Conservation (phyloP, 2,329 filamentous ascomycete species). For the Ophiostoma angusticollis region DNA sequence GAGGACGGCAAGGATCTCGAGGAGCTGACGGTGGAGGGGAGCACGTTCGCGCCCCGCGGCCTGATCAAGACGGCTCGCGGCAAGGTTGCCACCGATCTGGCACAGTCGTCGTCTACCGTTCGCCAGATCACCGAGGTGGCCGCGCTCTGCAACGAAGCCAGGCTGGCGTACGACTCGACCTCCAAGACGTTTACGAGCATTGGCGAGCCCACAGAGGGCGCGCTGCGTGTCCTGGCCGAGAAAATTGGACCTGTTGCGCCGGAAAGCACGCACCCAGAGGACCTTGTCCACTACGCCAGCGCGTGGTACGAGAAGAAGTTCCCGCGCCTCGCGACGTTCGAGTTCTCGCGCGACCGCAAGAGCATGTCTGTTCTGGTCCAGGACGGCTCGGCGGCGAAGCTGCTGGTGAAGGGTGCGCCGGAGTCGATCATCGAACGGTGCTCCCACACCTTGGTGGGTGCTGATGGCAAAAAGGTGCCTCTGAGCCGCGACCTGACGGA, state of each 20-base stretch:
- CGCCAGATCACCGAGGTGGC: constrained; percentile 62
- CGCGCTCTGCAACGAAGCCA: constrained; percentile 79
- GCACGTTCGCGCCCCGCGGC: constrained; percentile 79
- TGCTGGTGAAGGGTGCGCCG: constrained; percentile 92
- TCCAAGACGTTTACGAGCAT: constrained; percentile 65
- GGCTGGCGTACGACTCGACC: constrained; percentile 68
- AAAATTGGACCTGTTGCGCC: constrained; percentile 79
- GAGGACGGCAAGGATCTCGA: constrained; percentile 61
- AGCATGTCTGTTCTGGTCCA: constrained; percentile 95
- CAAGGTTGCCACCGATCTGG: constrained; percentile 53
- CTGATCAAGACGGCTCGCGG: constrained; percentile 52
- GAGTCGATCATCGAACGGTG: constrained; percentile 91
- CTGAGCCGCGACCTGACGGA: constrained; percentile 57
- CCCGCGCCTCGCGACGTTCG: constrained; percentile 72
- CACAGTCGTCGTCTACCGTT: constrained; percentile 61
- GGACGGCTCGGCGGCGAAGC: constrained; percentile 53
- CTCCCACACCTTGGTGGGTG: constrained; percentile 65
- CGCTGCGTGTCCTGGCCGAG: constrained; percentile 78
- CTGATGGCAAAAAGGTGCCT: constrained; percentile 62
- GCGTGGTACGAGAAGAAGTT: constrained; percentile 68
- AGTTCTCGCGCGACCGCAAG: constrained; percentile 96
- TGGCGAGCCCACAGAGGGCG: constrained; percentile 91
- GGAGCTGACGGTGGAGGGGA: constrained; percentile 82
- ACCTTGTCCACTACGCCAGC: constrained; percentile 71
- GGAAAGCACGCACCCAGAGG: constrained; percentile 34